These are phyloP conservation scores for Colletotrichum sansevieriae DNA, from an alignment of 2,329 filamentous ascomycete species.

Conservation along the genomic window DNA sequence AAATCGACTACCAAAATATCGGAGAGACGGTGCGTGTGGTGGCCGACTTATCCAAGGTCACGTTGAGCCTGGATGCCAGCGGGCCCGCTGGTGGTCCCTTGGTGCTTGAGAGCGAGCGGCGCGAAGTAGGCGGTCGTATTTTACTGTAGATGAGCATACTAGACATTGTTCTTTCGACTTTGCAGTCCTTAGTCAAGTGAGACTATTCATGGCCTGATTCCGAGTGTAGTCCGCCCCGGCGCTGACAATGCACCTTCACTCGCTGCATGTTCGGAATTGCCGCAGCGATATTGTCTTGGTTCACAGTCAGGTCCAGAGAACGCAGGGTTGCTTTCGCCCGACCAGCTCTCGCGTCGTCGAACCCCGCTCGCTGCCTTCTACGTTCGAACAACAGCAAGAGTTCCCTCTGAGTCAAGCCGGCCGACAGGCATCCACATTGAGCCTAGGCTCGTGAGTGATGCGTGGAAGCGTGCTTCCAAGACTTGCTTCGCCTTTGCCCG, in stretches of 20 bases:
- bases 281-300: background rate
- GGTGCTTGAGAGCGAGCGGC: constrained; percentile 72
- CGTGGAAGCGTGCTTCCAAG: too few species aligned
- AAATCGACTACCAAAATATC: constrained; percentile 84
- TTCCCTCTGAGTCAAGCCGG: background rate
- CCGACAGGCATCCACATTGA: background rate
- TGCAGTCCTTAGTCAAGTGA: too few species aligned
- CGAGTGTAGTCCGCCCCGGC: too few species aligned
- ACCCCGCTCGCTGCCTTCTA: background rate
- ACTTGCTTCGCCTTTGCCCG: too few species aligned
- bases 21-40: constrained; percentile 83
- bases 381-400: background rate
- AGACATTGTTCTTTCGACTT: background rate
- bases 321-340: background rate
- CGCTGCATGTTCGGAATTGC: background rate
- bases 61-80: constrained; percentile 77
- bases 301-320: background rate
- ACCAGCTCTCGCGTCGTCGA: constrained; percentile 4
- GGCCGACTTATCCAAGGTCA: constrained; percentile 78
- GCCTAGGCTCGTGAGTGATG: background rate
- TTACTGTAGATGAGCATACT: constrained; percentile 48
- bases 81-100: constrained; percentile 75
- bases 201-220: too few species aligned
- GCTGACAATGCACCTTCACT: too few species aligned
- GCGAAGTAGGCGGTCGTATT: constrained; percentile 51